Evolutionary conservation across 1,284 basidiomycete genomes (phyloP).

Genomic region (Ceratobasidium sp.): DNA sequence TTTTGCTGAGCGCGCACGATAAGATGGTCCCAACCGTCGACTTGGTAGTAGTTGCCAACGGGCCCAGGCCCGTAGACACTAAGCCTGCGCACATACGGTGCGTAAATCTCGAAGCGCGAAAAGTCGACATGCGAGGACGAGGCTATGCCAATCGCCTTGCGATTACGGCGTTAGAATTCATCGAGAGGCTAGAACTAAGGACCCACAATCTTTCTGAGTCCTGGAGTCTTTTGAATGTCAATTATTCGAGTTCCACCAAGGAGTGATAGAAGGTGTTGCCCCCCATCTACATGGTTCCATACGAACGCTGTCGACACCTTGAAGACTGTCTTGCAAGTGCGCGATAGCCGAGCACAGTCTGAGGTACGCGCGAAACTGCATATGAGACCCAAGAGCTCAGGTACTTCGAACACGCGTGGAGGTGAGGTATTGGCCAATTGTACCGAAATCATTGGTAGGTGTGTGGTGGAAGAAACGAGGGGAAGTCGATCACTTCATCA

Average conservation of each 20-base stretch:
- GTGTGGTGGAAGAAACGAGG: conserved; percentile 12
- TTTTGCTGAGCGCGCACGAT: conserved; percentile 7
- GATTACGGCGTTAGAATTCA: background rate
- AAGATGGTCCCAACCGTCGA: conserved; percentile 19
- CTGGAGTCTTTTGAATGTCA: background rate
- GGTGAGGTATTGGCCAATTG: background rate
- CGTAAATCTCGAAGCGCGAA: conserved; percentile 28
- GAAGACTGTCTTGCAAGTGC: conserved; percentile 10
- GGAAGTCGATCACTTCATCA: background rate
- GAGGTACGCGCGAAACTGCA: conserved; percentile 23
- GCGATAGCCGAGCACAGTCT: conserved; percentile 19
- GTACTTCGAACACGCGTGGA: conserved; percentile 22
- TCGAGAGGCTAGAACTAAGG: background rate
- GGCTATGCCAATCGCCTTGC: conserved; percentile 28
- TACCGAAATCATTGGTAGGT: conserved; percentile 6
- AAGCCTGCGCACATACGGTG: conserved; percentile 11
- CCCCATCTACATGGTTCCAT: conserved; percentile 29
- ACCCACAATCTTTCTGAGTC: conserved; percentile 21
- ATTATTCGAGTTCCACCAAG: conserved; percentile 17
- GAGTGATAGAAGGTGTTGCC: conserved; percentile 12
- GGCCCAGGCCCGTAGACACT: conserved; percentile 14
- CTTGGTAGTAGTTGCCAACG: conserved; percentile 11
- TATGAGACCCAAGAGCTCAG: conserved; percentile 27
- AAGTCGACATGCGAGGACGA: conserved; percentile 15
- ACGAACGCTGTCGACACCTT: conserved; percentile 28